Conservation (phyloP, 2,329 filamentous ascomycete genomes). For the Leptosphaerulina australis region DNA sequence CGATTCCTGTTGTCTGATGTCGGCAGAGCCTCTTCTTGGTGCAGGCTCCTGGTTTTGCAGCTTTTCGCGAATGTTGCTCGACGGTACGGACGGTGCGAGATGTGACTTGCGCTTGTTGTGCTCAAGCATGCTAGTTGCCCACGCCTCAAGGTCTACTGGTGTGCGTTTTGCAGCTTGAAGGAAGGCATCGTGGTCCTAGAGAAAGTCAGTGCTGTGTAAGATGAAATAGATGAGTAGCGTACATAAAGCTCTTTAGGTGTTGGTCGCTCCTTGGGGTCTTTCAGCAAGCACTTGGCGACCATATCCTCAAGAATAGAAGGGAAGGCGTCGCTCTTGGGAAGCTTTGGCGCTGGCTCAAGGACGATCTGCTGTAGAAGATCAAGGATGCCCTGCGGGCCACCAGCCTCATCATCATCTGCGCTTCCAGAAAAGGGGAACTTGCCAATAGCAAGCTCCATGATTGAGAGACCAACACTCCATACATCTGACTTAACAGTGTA, state of each 20-base stretch:
- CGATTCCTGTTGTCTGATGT: constrained; percentile 36
- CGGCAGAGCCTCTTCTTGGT: constrained; percentile 31
- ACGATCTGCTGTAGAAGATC: constrained; percentile 97
- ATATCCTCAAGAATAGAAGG: constrained; percentile 94
- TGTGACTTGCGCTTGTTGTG: constrained; percentile 95
- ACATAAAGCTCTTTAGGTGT: constrained; percentile 94
- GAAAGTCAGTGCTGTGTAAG: constrained; percentile 19
- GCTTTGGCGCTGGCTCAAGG: constrained; percentile 87
- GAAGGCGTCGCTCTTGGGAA: constrained; percentile 98
- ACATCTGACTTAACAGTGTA: constrained; percentile 99
- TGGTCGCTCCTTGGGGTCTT: constrained; percentile 84
- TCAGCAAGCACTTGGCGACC: constrained; percentile 93
- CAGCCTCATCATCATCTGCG: constrained; percentile 70
- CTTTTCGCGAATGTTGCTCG: constrained; percentile 57
- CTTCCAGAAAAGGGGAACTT: constrained; percentile 95
- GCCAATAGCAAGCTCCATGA: constrained; percentile 98
- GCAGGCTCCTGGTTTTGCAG: constrained; percentile 45
- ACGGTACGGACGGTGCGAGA: constrained; percentile 78
- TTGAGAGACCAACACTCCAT: constrained; percentile 93
- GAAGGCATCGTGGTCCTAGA: constrained; percentile 87
- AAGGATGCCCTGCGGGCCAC: constrained; percentile 86
- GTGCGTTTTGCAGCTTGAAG: constrained; percentile 96
- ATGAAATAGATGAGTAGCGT: constrained; percentile 49
- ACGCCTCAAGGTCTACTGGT: constrained; percentile 89
- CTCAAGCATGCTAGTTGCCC: constrained; percentile 94